Conservation (phyloP, 306 rosid species). For the Castanospermum australe region DNA sequence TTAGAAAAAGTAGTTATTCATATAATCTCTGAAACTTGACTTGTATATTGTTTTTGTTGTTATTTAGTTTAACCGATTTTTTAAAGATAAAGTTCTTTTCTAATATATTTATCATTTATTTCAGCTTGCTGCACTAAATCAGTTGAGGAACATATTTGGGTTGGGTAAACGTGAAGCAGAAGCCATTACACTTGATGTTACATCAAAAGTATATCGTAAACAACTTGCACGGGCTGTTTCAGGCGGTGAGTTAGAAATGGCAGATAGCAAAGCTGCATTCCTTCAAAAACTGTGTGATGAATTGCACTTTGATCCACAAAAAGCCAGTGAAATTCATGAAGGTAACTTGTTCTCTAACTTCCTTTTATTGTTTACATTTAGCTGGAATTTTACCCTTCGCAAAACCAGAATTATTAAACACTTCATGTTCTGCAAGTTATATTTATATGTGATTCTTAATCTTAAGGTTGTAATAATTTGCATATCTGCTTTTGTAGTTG, state of each 20-base stretch:
- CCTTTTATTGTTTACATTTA: background rate
- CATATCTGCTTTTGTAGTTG: background rate
- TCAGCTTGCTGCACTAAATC: constrained; percentile 75
- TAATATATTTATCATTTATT: constrained; percentile 19
- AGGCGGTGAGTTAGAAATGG: constrained; percentile 71
- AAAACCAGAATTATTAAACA: background rate
- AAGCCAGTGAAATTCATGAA: constrained; percentile 88
- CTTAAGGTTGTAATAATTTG: background rate
- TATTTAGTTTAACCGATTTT: background rate
- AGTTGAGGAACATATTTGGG: constrained; percentile 89
- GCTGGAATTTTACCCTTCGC: constrained; percentile 8
- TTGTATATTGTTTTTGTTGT: too few species aligned
- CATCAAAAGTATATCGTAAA: constrained; percentile 80
- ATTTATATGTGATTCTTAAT: constrained; percentile 12
- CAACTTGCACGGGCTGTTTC: constrained; percentile 72
- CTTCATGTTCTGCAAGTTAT: background rate
- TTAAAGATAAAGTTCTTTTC: background rate
- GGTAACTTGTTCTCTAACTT: constrained; percentile 44
- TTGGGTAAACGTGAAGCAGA: constrained; percentile 93
- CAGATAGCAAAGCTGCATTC: constrained; percentile 95
- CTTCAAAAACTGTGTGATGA: constrained; percentile 89
- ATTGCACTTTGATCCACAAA: constrained; percentile 84
- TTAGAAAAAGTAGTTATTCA: background rate
- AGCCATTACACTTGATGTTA: constrained; percentile 66
- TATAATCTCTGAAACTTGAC: background rate